A percentile compares a stretch with the other conserved stretches of the same genome.
phyloP scores from a whole-genome alignment of 805 yeast species.

The Wickerhamomyces canadensis region DNA sequence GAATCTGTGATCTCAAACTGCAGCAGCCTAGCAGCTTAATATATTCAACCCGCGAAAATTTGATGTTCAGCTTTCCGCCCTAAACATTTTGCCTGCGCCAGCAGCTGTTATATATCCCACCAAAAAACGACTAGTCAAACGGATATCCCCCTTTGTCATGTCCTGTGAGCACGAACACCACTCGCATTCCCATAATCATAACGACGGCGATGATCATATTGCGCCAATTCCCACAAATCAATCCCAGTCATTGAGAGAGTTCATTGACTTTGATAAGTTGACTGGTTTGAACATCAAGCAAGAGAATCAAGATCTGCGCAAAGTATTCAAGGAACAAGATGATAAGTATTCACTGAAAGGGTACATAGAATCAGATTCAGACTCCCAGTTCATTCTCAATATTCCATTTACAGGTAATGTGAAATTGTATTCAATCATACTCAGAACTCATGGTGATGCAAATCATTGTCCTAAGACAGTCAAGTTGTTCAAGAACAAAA shows the following conservation, averaged over 20 bases:
- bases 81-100: no score
- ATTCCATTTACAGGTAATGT: constrained; percentile 79
- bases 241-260: constrained; percentile 59
- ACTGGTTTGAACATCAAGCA: constrained; percentile 59
- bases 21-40: no score
- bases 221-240: constrained; percentile 69
- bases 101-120: no score
- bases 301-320: constrained; percentile 39
- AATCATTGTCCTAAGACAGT: constrained; percentile 64
- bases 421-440: constrained; percentile 64
- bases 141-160: no score
- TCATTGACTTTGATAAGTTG: constrained; percentile 55
- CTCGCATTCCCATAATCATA: constrained; percentile 16
- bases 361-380: constrained; percentile 64
- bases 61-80: no score
- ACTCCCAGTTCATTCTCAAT: constrained; percentile 68
- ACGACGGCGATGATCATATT: constrained; percentile 22
- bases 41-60: no score
- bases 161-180: constrained; percentile 30
- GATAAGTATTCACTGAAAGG: constrained; percentile 43
- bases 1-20: no score
- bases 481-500: constrained; percentile 67
- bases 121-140: no score
- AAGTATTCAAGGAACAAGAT: constrained; percentile 43
- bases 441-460: constrained; percentile 56